A percentile compares a stretch with the other conserved stretches of the same genome.
Conservation (phyloP, 805 yeast species). For the Zygoascus tannicola region DNA sequence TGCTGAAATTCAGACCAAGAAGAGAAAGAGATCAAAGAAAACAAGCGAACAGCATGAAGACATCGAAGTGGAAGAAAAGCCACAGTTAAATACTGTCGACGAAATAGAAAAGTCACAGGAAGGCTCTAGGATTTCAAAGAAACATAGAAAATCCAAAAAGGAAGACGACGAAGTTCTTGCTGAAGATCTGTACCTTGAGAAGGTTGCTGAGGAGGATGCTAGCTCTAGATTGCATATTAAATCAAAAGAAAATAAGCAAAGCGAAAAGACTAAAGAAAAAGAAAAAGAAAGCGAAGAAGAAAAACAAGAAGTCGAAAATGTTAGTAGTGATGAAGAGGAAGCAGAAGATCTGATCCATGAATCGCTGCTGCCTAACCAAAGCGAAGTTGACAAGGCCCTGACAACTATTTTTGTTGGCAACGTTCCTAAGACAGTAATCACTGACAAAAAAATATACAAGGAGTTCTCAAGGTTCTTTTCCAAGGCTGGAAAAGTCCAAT, state of each 20-base stretch:
- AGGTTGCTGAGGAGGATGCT: constrained; percentile 36
- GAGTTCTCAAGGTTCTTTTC: constrained; percentile 55
- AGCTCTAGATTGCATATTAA: constrained; percentile 13
- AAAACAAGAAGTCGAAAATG: constrained; percentile 22
- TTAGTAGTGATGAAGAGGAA: constrained; percentile 22
- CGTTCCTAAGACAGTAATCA: constrained; percentile 54
- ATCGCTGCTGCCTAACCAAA: constrained; percentile 48
- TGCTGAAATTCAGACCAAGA: too few relatives aligned
- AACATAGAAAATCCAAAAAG: too few relatives aligned
- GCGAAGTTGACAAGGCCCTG: constrained; percentile 75
- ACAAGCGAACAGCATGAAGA: too few relatives aligned
- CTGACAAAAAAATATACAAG: constrained; percentile 51
- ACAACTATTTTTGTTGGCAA: constrained; percentile 86
- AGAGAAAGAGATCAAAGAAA: constrained; percentile 22
- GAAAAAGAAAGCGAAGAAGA: constrained; percentile 15
- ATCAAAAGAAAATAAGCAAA: constrained; percentile 13
- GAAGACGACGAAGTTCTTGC: constrained; percentile 40
- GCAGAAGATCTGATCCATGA: constrained; percentile 21
- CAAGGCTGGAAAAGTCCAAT: constrained; percentile 44
- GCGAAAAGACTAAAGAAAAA: constrained; percentile 9
- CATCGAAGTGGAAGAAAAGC: too few relatives aligned
- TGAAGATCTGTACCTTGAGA: constrained; percentile 47
- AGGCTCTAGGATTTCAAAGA: too few relatives aligned
- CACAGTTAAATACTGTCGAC: too few relatives aligned
- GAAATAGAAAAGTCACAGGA: too few relatives aligned